phyloP scores from a whole-genome alignment of 768 basidiomycete species.

The Mycena belliarum region DNA sequence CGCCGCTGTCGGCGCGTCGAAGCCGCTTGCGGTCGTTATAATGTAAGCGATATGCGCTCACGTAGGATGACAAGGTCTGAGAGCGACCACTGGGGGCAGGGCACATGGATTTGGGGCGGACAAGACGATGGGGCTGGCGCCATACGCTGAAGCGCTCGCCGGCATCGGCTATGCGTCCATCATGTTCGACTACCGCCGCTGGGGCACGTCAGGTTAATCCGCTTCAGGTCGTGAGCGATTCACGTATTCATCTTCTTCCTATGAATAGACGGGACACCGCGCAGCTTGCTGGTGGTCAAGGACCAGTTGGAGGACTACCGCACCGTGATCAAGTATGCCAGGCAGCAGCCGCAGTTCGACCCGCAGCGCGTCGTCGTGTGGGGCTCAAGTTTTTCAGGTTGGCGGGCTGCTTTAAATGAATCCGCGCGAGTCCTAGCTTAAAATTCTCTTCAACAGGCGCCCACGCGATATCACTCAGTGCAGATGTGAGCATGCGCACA shows the following conservation, averaged over 20 bases:
- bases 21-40: conserved; percentile 28
- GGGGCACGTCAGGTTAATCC: conserved; percentile 35
- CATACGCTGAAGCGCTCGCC: conserved; percentile 34
- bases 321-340: conserved; percentile 34
- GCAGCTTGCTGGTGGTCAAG: conserved; percentile 27
- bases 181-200: conserved; percentile 41
- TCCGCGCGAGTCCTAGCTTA: background rate
- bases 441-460: conserved; percentile 24
- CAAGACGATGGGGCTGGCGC: conserved; percentile 32
- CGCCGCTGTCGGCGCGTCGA: background rate
- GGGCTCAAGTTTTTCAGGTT: conserved; percentile 29
- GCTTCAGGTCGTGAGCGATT: background rate
- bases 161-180: conserved; percentile 32
- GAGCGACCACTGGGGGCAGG: conserved; percentile 22
- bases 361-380: conserved; percentile 33
- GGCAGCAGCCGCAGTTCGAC: conserved; percentile 32
- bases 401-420: background rate
- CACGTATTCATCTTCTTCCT: background rate
- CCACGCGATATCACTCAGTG: conserved; percentile 31
- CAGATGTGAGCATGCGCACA: conserved; percentile 29
- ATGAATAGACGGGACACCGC: conserved; percentile 33
- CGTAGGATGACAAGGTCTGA: background rate
- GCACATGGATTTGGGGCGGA: conserved; percentile 35
- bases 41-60: conserved; percentile 23
- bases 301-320: conserved; percentile 41